phyloP scores from a whole-genome alignment of 441 rosid genomes.

The Geranium incanum region DNA sequence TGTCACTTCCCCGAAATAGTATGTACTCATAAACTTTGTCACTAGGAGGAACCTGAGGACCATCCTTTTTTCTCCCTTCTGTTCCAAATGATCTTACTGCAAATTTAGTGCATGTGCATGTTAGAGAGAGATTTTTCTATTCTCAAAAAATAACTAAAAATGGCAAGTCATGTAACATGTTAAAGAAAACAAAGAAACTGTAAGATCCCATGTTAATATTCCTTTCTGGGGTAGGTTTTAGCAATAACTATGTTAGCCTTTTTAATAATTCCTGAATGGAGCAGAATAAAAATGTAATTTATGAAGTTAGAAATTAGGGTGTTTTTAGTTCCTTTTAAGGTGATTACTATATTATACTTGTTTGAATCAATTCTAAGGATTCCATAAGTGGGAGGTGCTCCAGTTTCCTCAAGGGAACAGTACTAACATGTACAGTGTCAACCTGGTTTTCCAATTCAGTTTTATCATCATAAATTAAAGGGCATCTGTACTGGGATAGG shows the following conservation, averaged over 20 bases:
- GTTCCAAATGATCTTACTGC: conserved; percentile 31
- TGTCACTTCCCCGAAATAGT: conserved; percentile 27
- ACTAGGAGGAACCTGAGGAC: conserved; percentile 23
- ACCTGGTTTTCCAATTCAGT: not conserved
- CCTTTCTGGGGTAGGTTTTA: not conserved
- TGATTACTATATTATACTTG: not conserved
- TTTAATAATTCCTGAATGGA: not conserved
- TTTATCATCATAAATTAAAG: not conserved
- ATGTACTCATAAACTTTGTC: conserved; percentile 29
- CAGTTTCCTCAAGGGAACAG: not conserved
- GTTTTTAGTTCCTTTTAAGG: no score
- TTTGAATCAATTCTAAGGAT: not conserved
- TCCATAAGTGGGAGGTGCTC: not conserved
- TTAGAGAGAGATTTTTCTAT: not conserved
- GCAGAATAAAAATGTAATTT: not conserved
- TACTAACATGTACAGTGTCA: not conserved
- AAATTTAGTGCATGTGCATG: not conserved
- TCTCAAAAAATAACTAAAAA: not conserved
- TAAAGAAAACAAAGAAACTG: not conserved
- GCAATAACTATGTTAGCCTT: not conserved
- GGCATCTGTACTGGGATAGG: not conserved
- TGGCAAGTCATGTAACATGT: not conserved
- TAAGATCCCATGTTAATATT: not conserved
- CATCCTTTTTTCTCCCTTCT: conserved; percentile 27
- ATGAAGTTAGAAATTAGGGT: no score